Evolutionary conservation across 129 eudicot species (phyloP).

Genomic region (Daucus carota): DNA sequence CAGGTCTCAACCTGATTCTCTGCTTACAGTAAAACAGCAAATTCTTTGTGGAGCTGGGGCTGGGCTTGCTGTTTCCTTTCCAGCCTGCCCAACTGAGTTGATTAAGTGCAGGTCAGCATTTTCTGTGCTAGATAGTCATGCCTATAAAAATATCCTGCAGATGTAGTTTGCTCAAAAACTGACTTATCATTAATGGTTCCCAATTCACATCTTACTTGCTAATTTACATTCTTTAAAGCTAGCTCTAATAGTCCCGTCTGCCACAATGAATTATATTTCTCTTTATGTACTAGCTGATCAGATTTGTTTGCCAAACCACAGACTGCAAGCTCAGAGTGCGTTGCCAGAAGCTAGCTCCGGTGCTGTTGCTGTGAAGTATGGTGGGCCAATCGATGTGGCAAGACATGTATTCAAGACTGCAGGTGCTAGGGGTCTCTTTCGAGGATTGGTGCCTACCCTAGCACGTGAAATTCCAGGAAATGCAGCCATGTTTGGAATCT

Average conservation of each 20-base stretch:
- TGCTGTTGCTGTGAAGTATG: constrained; percentile 47
- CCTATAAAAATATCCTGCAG: background rate
- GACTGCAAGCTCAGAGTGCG: constrained; percentile 89
- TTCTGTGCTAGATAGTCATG: background rate
- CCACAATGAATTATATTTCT: background rate
- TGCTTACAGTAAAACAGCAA: constrained; percentile 75
- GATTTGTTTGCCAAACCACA: constrained; percentile 13
- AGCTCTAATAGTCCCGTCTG: background rate
- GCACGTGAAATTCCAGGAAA: constrained; percentile 88
- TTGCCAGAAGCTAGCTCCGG: constrained; percentile 22
- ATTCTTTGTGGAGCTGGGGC: constrained; percentile 83
- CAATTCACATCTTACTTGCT: background rate
- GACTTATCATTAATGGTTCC: background rate
- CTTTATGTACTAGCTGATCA: background rate
- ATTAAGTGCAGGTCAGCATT: constrained; percentile 80
- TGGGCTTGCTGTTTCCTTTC: constrained; percentile 77
- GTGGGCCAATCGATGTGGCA: constrained; percentile 84
- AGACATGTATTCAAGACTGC: constrained; percentile 64
- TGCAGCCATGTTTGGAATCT: constrained; percentile 81
- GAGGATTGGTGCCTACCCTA: constrained; percentile 71
- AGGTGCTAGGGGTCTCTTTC: constrained; percentile 62
- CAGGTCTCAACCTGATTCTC: constrained; percentile 68
- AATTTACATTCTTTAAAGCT: background rate
- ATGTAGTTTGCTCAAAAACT: background rate
- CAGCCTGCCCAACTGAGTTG: constrained; percentile 85